Evolutionary conservation across 2,329 filamentous ascomycete genomes (phyloP).

Genomic region (Pseudogymnoascus sp.): DNA sequence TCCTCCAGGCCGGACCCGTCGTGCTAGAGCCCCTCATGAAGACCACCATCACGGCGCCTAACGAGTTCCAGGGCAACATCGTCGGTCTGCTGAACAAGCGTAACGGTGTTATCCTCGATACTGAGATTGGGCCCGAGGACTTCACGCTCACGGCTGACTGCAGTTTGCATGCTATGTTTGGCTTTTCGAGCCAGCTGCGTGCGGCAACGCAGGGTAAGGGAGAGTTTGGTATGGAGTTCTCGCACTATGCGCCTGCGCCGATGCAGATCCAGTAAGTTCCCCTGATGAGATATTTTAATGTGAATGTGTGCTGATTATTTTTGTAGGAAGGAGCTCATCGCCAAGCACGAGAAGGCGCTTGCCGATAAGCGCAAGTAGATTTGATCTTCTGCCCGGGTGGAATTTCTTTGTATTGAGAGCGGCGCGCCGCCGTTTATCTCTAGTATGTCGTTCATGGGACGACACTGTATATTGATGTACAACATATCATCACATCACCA

Average conservation of each 20-base stretch:
- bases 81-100: constrained; percentile 95
- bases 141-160: constrained; percentile 90
- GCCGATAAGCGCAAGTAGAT: constrained; percentile 40
- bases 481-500: constrained; percentile 7
- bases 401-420: neutral
- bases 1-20: constrained; percentile 69
- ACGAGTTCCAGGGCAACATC: constrained; percentile 95
- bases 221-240: constrained; percentile 98
- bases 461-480: constrained; percentile 7
- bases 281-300: neutral
- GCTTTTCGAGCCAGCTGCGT: constrained; percentile 83
- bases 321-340: constrained; percentile 54
- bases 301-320: neutral
- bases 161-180: constrained; percentile 95
- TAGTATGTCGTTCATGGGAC: neutral
- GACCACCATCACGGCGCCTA: constrained; percentile 89
- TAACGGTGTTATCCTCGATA: constrained; percentile 89
- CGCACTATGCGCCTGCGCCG: constrained; percentile 83
- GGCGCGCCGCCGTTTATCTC: neutral
- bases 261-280: constrained; percentile 77
- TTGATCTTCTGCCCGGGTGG: neutral
- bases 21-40: constrained; percentile 97
- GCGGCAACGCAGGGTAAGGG: constrained; percentile 97
- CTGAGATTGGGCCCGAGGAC: constrained; percentile 86
- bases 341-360: constrained; percentile 60